phyloP scores from a whole-genome alignment of 176 grass and related monocot species.

The Cenchrus americanus region DNA sequence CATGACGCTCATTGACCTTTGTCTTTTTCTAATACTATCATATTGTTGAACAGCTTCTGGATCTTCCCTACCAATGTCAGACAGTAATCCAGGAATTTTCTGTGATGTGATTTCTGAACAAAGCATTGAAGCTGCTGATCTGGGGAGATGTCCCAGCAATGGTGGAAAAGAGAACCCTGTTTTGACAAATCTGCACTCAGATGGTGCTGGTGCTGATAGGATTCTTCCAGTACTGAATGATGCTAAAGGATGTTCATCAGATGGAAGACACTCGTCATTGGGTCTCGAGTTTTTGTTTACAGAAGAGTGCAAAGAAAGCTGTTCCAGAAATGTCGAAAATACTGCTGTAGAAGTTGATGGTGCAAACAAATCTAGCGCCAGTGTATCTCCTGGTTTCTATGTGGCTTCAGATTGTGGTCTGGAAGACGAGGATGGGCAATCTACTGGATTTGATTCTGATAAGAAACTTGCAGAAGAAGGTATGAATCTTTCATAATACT shows the following conservation, averaged over 20 bases:
- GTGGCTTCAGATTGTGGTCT: background rate
- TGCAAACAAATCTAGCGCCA: background rate
- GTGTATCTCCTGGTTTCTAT: background rate
- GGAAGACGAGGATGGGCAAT: background rate
- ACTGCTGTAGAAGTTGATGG: background rate
- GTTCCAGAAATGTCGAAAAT: background rate
- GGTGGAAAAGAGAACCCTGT: background rate
- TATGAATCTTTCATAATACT: background rate
- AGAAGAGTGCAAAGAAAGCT: slow-evolving; percentile 10
- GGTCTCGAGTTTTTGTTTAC: slow-evolving; percentile 28
- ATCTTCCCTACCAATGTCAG: background rate
- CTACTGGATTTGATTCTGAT: background rate
- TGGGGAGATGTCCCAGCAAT: background rate
- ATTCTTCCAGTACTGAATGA: slow-evolving; percentile 1
- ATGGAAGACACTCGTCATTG: slow-evolving; percentile 6
- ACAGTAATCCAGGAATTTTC: background rate
- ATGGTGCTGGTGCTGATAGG: background rate
- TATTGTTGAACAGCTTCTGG: slow-evolving; percentile 19
- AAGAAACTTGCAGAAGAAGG: slow-evolving; percentile 25
- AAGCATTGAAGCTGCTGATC: background rate
- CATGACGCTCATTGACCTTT: background rate
- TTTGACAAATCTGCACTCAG: background rate
- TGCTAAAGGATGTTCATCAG: background rate
- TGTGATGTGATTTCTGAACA: background rate
- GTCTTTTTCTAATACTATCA: background rate